Percentiles rank a stretch among this genome's conserved stretches.
Evolutionary conservation across 257 asterid genomes (phyloP).

Genomic region (Capsicum chinense): DNA sequence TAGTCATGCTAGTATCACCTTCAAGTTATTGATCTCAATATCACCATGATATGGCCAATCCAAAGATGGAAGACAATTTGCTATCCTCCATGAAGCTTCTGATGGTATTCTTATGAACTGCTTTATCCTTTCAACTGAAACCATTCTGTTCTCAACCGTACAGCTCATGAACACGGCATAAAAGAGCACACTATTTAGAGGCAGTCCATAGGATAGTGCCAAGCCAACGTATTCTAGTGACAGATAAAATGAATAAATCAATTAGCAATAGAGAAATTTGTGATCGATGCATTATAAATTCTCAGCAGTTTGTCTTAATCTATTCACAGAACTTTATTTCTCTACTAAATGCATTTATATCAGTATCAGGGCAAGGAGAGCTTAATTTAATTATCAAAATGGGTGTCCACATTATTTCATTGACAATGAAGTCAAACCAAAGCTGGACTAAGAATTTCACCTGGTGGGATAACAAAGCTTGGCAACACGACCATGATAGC

Average conservation of each 20-base stretch:
- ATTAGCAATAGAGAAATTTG: background rate
- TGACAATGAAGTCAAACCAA: background rate
- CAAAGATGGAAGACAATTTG: slow-evolving; percentile 45
- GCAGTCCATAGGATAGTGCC: slow-evolving; percentile 71
- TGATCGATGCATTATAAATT: background rate
- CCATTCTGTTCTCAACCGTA: slow-evolving; percentile 66
- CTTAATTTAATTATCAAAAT: background rate
- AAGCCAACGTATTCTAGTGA: slow-evolving; percentile 60
- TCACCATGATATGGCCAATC: slow-evolving; percentile 70
- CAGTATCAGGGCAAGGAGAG: background rate
- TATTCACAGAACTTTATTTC: background rate
- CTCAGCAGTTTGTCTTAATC: background rate
- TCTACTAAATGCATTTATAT: slow-evolving; percentile 1
- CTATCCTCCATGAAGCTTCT: slow-evolving; percentile 64
- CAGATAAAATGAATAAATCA: background rate
- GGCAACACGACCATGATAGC: slow-evolving; percentile 63
- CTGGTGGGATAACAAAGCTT: slow-evolving; percentile 57
- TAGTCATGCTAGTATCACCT: slow-evolving; percentile 47
- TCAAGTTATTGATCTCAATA: slow-evolving; percentile 55
- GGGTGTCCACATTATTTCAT: background rate
- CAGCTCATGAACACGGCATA: slow-evolving; percentile 52
- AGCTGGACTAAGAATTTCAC: slow-evolving; percentile 38
- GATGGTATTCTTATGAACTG: slow-evolving; percentile 67
- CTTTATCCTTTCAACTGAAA: slow-evolving; percentile 79
- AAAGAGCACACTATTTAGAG: slow-evolving; percentile 53